Evolutionary conservation across 306 rosid species (phyloP).

Genomic region (Cucurbita moschata): DNA sequence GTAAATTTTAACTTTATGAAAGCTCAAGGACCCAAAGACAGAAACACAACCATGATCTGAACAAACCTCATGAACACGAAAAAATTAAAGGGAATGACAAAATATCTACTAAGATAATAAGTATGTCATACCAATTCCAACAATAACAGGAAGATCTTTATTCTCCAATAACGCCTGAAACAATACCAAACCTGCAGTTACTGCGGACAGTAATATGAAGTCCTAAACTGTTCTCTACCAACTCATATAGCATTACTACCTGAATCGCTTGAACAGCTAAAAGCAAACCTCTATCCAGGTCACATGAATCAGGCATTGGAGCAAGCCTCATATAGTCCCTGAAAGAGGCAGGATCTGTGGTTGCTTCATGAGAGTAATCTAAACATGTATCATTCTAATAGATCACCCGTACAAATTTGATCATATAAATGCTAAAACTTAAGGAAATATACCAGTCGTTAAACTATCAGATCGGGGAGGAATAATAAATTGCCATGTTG

Average conservation of each 20-base stretch:
- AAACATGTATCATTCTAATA: constrained; percentile 6
- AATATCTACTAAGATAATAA: background rate
- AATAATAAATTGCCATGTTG: constrained; percentile 69
- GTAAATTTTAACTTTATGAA: too few species aligned
- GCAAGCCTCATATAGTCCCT: constrained; percentile 77
- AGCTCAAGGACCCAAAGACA: background rate
- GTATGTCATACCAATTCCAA: constrained; percentile 71
- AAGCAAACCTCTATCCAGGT: constrained; percentile 94
- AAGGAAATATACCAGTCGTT: constrained; percentile 53
- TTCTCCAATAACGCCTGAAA: constrained; percentile 96
- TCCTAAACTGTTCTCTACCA: background rate
- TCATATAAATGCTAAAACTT: constrained; percentile 15
- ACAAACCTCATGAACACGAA: background rate
- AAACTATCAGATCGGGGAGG: constrained; percentile 36
- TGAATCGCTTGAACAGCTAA: constrained; percentile 98
- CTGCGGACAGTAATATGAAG: background rate
- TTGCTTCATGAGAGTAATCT: constrained; percentile 92
- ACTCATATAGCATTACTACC: constrained; percentile 32
- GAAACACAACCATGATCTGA: background rate
- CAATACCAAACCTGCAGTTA: constrained; percentile 10
- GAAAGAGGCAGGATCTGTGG: constrained; percentile 99
- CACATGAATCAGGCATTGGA: constrained; percentile 96
- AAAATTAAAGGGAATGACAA: background rate
- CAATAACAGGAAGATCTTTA: constrained; percentile 84
- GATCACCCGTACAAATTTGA: constrained; percentile 3